Percentiles rank a stretch among this genome's conserved stretches.
Evolutionary conservation across 257 asterid species (phyloP).

Genomic region (Agastache rugosa): DNA sequence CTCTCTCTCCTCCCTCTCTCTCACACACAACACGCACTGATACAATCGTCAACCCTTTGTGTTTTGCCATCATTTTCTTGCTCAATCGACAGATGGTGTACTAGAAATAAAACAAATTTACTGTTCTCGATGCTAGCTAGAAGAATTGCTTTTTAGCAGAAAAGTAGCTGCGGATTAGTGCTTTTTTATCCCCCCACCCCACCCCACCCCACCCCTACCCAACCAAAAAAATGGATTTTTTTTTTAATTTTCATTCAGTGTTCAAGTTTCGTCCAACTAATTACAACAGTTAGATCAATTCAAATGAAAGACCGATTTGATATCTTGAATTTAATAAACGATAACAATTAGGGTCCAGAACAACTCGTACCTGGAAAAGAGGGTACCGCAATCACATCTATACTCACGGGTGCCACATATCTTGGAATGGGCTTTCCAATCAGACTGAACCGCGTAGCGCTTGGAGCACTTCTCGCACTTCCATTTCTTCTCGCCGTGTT

Average conservation of each 20-base stretch:
- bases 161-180: conserved; percentile 37
- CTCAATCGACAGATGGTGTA: conserved; percentile 38
- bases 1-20: conserved; percentile 23
- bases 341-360: not conserved
- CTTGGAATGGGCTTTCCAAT: conserved; percentile 86
- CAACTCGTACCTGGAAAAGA: conserved; percentile 61
- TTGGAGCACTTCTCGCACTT: conserved; percentile 77
- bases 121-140: conserved; percentile 40
- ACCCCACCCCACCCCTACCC: conserved; percentile 9
- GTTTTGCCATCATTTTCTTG: conserved; percentile 41
- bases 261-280: not conserved
- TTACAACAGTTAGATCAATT: not conserved
- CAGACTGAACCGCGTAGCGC: conserved; percentile 78
- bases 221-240: not conserved
- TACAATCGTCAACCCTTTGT: conserved; percentile 56
- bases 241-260: too few relatives aligned
- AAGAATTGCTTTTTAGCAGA: conserved; percentile 46
- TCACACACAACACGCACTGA: conserved; percentile 32
- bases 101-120: conserved; percentile 30
- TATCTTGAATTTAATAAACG: not conserved
- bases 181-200: not conserved
- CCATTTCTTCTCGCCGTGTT: conserved; percentile 85
- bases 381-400: conserved; percentile 79
- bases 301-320: not conserved
- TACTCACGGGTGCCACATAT: conserved; percentile 81